Percentiles rank a stretch among this genome's conserved stretches.
These are phyloP conservation scores for Physaria fendleri DNA, from an alignment of 345 rosid species.

Conservation along the genomic window DNA sequence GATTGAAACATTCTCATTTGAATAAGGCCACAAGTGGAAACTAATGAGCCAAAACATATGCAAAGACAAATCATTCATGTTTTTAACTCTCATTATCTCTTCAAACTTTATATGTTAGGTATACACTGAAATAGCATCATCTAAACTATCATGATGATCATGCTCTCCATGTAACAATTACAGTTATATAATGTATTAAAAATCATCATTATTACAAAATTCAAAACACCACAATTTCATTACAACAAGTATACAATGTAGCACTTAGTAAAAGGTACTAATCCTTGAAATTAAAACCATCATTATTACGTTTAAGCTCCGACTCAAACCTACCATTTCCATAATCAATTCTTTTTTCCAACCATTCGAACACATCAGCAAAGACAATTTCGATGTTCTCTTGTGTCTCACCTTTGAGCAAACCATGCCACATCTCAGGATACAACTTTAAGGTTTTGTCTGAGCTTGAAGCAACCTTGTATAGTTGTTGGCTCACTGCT, in stretches of 20 bases:
- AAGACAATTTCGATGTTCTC: constrained; percentile 62
- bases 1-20: constrained; percentile 28
- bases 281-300: neutral
- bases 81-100: neutral
- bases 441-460: constrained; percentile 81
- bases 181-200: neutral
- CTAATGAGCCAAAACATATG: constrained; percentile 21
- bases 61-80: constrained; percentile 10
- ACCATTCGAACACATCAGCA: constrained; percentile 55
- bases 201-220: neutral
- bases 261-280: neutral
- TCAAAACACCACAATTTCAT: neutral
- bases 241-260: neutral
- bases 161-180: constrained; percentile 45
- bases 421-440: constrained; percentile 82
- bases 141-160: constrained; percentile 34
- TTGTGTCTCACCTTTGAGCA: constrained; percentile 63
- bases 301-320: constrained; percentile 28
- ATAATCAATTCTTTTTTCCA: constrained; percentile 31
- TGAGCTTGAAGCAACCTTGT: constrained; percentile 39
- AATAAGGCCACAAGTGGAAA: no score
- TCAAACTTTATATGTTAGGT: constrained; percentile 41
- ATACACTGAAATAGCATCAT: constrained; percentile 54
- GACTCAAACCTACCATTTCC: constrained; percentile 51
- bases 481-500: constrained; percentile 50